These are phyloP conservation scores for Gamarada debralockiae DNA, from an alignment of 495 filamentous ascomycete genomes.

Conservation along the genomic window DNA sequence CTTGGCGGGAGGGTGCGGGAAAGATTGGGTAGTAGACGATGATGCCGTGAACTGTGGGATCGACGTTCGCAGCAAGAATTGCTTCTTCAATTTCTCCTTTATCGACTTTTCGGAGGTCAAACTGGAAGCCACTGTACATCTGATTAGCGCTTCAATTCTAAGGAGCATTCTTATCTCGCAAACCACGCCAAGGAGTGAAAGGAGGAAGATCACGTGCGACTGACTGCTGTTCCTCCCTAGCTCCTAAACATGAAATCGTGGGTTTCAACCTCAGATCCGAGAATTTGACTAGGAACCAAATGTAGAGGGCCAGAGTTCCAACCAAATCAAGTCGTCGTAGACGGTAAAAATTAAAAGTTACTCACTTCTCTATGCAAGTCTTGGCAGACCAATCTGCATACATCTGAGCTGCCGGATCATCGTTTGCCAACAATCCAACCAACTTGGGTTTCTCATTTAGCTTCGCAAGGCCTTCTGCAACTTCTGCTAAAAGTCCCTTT, in stretches of 20 bases:
- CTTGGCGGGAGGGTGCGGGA: slow-evolving; percentile 64
- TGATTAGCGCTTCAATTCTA: background rate
- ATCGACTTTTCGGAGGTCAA: slow-evolving; percentile 74
- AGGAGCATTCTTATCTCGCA: background rate
- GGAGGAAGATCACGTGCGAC: background rate
- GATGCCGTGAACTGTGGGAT: slow-evolving; percentile 78
- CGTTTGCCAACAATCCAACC: slow-evolving; percentile 87
- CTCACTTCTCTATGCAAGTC: slow-evolving; percentile 92
- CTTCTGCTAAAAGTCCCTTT: slow-evolving; percentile 72
- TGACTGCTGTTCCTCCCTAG: too few relatives aligned
- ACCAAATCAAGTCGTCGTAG: too few relatives aligned
- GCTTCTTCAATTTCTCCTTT: slow-evolving; percentile 86
- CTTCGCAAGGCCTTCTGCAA: slow-evolving; percentile 63
- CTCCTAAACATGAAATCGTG: too few relatives aligned
- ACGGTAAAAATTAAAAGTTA: slow-evolving; percentile 22
- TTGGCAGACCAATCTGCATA: slow-evolving; percentile 98
- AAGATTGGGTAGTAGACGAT: slow-evolving; percentile 99
- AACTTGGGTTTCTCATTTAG: slow-evolving; percentile 66
- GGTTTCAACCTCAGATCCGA: background rate
- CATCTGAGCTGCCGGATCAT: slow-evolving; percentile 83
- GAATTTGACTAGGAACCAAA: background rate
- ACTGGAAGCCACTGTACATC: slow-evolving; percentile 72
- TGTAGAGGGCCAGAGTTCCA: too few relatives aligned
- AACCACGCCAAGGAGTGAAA: too few relatives aligned
- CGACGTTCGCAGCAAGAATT: slow-evolving; percentile 77